phyloP scores from a whole-genome alignment of 352 stramenopile genomes.

The Sclerospora graminicola region DNA sequence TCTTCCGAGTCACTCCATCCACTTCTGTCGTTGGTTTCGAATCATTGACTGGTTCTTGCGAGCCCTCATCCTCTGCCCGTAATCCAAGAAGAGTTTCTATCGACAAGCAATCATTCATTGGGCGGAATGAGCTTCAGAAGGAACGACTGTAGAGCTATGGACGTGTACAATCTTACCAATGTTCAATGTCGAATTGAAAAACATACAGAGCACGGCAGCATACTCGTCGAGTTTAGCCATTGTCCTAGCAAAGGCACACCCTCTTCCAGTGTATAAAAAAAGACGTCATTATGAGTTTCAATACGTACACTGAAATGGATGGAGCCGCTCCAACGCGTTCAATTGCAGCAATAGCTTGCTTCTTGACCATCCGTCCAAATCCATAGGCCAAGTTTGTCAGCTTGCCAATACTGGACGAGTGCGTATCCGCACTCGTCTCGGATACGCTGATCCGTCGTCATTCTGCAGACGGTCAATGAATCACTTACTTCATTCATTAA shows the following conservation, averaged over 20 bases:
- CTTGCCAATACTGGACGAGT: conserved; percentile 45
- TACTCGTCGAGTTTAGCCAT: too few relatives aligned
- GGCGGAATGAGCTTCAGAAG: too few relatives aligned
- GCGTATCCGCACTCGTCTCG: too few relatives aligned
- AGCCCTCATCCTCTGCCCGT: conserved; percentile 35
- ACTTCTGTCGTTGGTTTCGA: conserved; percentile 14
- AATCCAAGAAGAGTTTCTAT: conserved; percentile 57
- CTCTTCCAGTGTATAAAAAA: too few relatives aligned
- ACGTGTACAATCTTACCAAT: too few relatives aligned
- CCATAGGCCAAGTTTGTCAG: conserved; percentile 72
- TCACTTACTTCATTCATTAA: background rate
- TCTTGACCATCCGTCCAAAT: conserved; percentile 79
- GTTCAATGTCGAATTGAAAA: too few relatives aligned
- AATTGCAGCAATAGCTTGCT: conserved; percentile 71
- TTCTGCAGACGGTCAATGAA: conserved; percentile 2
- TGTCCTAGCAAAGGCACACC: too few relatives aligned
- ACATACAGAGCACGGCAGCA: too few relatives aligned
- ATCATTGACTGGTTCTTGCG: conserved; percentile 46
- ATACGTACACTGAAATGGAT: conserved; percentile 38
- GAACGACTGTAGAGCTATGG: too few relatives aligned
- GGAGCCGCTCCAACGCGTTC: conserved; percentile 60
- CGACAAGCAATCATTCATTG: too few relatives aligned
- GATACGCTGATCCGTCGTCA: conserved; percentile 12
- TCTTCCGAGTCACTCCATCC: conserved; percentile 23
- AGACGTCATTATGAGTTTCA: too few relatives aligned